phyloP scores from a whole-genome alignment of 495 filamentous ascomycete species.

The Letharia lupina region DNA sequence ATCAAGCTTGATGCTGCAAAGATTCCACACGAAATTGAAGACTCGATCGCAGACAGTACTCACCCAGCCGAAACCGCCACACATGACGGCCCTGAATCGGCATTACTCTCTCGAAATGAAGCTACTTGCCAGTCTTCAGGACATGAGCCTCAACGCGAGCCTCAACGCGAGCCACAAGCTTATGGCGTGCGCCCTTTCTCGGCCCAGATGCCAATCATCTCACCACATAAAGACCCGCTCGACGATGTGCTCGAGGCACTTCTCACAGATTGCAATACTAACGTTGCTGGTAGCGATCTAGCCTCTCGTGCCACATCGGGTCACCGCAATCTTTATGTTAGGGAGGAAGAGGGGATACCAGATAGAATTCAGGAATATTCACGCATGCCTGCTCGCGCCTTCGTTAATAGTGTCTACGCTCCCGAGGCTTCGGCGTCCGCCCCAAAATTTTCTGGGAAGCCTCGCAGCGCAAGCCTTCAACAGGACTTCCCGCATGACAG shows the following conservation, averaged over 20 bases:
- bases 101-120: not conserved
- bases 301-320: not conserved
- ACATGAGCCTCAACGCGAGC: constrained; percentile 2
- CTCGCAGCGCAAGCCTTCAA: not conserved
- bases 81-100: not conserved
- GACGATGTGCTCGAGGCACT: constrained; percentile 3
- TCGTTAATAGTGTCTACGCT: not conserved
- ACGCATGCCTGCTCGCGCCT: not conserved
- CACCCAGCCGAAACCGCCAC: not conserved
- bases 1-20: not conserved
- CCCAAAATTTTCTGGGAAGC: not conserved
- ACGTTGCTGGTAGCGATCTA: not conserved
- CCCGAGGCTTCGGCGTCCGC: not conserved
- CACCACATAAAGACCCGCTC: constrained; percentile 1
- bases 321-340: not conserved
- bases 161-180: not conserved
- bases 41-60: not conserved
- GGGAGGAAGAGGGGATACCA: not conserved
- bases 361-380: not conserved
- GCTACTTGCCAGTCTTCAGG: not conserved
- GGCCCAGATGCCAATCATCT: not conserved
- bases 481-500: not conserved
- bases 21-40: not conserved
- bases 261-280: not conserved
- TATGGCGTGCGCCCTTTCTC: not conserved